phyloP scores from a whole-genome alignment of 768 basidiomycete genomes.

The Aureoboletus auriporus region DNA sequence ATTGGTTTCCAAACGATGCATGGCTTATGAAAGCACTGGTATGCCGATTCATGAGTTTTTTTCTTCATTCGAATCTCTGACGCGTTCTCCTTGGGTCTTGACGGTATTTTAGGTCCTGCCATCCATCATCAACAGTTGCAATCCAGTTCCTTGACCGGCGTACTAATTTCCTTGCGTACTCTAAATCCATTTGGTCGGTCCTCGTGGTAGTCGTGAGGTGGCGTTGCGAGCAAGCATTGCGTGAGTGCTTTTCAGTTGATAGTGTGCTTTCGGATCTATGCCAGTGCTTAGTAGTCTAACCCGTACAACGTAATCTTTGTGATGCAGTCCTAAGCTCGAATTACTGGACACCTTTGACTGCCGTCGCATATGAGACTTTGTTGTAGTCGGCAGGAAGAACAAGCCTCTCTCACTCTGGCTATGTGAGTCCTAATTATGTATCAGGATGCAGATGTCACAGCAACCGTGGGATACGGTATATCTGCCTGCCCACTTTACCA shows the following conservation, averaged over 20 bases:
- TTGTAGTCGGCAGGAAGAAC: conserved; percentile 14
- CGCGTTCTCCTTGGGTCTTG: too few species aligned
- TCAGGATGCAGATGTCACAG: too few species aligned
- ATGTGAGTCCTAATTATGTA: conserved; percentile 6
- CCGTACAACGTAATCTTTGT: neutral
- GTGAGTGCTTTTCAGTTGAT: neutral
- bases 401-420: conserved; percentile 1
- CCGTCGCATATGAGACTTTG: conserved; percentile 7
- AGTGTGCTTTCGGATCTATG: neutral
- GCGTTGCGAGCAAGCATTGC: neutral
- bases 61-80: too few species aligned
- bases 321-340: conserved; percentile 1
- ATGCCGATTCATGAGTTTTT: too few species aligned
- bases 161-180: too few species aligned
- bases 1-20: too few species aligned
- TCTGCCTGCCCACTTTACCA: too few species aligned
- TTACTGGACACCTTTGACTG: conserved; percentile 11
- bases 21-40: too few species aligned
- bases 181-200: neutral
- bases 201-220: neutral
- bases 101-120: too few species aligned
- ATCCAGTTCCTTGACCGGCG: too few species aligned
- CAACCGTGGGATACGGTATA: neutral
- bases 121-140: too few species aligned
- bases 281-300: neutral